A percentile compares a stretch with the other conserved stretches of the same genome.
phyloP scores from a whole-genome alignment of 495 filamentous ascomycete genomes.

The Hypoxylon rickii region DNA sequence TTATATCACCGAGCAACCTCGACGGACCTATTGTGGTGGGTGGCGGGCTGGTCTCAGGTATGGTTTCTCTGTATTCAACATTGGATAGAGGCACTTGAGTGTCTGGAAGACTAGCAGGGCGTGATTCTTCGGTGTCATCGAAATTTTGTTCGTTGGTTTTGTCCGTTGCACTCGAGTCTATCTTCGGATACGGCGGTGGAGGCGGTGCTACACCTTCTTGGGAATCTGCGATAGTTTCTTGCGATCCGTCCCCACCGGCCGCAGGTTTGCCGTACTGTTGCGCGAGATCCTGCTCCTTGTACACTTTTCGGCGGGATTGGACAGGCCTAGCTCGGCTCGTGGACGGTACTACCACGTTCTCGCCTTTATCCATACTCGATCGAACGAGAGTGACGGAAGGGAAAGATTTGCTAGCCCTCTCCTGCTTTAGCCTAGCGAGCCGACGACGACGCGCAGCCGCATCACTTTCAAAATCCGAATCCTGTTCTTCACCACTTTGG shows the following conservation, averaged over 20 bases:
- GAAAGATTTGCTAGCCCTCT: constrained; percentile 44
- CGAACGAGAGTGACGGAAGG: constrained; percentile 43
- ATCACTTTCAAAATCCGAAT: constrained; percentile 29
- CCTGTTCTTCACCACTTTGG: constrained; percentile 17
- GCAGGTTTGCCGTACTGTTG: constrained; percentile 26
- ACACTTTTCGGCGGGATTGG: constrained; percentile 4
- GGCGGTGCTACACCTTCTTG: constrained; percentile 27
- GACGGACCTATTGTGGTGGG: constrained; percentile 23
- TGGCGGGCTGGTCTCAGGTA: constrained; percentile 48
- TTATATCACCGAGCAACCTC: constrained; percentile 24
- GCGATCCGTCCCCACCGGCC: constrained; percentile 20
- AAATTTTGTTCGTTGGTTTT: neutral
- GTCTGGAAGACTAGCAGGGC: constrained; percentile 12
- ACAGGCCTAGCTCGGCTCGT: constrained; percentile 38
- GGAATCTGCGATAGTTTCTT: constrained; percentile 42
- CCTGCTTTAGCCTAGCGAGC: constrained; percentile 37
- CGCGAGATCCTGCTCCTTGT: constrained; percentile 27
- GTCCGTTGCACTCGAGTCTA: constrained; percentile 29
- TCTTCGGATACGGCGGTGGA: constrained; percentile 18
- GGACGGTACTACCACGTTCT: constrained; percentile 46
- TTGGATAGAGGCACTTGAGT: constrained; percentile 7
- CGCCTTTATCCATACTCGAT: constrained; percentile 22
- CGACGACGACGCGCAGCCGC: constrained; percentile 23
- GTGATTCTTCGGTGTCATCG: constrained; percentile 4
- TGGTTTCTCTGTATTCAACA: constrained; percentile 36